Evolutionary conservation across 768 basidiomycete genomes (phyloP), one percentile per base, ranked within the genome.

Genomic region (Paxillus rubicundulus): DNA sequence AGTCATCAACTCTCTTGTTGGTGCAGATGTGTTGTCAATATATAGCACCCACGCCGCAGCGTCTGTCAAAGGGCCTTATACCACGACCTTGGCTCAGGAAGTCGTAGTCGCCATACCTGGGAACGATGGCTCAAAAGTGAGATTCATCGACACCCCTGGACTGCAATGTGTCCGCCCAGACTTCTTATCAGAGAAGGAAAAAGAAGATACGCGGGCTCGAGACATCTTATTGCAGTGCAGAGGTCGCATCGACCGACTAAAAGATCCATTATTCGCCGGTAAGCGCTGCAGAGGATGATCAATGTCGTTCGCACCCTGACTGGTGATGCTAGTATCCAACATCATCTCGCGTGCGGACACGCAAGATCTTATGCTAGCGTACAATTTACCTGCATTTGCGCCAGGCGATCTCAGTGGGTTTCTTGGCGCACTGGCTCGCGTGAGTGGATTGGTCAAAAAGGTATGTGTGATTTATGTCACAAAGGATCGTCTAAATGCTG

Each of bases 291-390:
- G 5, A n/a, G 37, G 10, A n/a, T 33, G 48, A 38, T 7, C 45
- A 36, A 37, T 46, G 21, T 37, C 41, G 34, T n/a, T 36, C 58
- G 50, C 39, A 50, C 40, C 52, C 58, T 64, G 47, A 61, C 52
- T 45, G 44, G 38, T 44, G 47, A 55, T 32, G 47, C 18, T 56
- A 89, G 91, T 89, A 50, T 69, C 77, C 16, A 78, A 87, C 56
- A 81, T 97, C 53, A 76, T 94, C 20, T 67, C 79, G 34, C 81
- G 82, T 24, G 82, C 88, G 2, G 81, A 80, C 59, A 70, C 79
- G 30, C 86, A 94, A 64, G 94, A 96, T 67, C 76, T 97, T 38
- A 94, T 95, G 89, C 70, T 96, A n/a, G 73, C 85, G 45, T 96
- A 95, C 73, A 84, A 79, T 58, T 74, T 93, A 13, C 89, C 94